Evolutionary conservation across 768 basidiomycete species (phyloP), one percentile per base, ranked within the genome.

Genomic region (Mycena rosella): DNA sequence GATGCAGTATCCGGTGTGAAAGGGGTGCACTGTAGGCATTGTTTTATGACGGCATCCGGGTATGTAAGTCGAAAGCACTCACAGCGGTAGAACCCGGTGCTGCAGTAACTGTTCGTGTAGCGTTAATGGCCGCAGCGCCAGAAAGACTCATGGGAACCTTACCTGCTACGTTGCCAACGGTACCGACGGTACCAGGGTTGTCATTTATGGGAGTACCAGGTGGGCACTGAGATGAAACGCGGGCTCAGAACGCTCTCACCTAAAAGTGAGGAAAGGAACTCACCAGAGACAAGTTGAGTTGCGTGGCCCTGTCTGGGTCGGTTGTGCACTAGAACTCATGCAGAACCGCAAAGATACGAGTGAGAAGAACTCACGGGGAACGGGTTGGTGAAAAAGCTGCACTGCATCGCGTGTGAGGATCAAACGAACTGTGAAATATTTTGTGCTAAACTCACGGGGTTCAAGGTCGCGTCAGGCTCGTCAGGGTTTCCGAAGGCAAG

Each of bases 31-130:
- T 53, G 52, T 53, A 53, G 32, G 30, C 32, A 53, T 53, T 53
- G 52, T 53, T 53, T 22, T 53, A 53, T 36, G 30, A 53, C 47
- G 47, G 52, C 32, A 53, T 34, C 52, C 32, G 52, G 32, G 32
- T 53, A 36, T 36, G 52, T 36, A 53, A 53, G 52, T 53, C 52
- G 32, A 53, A 53, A 36, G 47, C 47, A 53, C 52, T 53, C 32
- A 53, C 52, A 36, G 52, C 52, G 32, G 52, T 53, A 53, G 52
- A 53, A 53, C 52, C 52, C 52, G 52, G 52, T 53, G 52, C 52
- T 53, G 52, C 32, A 34, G 52, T 53, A 53, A 53, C 52, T 53
- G 52, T 53, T 53, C 52, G 32, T 53, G 52, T 53, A 53, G 52
- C 32, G 52, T 53, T 53, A 53, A 53, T 53, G 52, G 32, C 52